A percentile compares a stretch with the other conserved stretches of the same genome.
Evolutionary conservation across 2,329 filamentous ascomycete genomes (phyloP).

Genomic region (Ascocoryne sarcoides): DNA sequence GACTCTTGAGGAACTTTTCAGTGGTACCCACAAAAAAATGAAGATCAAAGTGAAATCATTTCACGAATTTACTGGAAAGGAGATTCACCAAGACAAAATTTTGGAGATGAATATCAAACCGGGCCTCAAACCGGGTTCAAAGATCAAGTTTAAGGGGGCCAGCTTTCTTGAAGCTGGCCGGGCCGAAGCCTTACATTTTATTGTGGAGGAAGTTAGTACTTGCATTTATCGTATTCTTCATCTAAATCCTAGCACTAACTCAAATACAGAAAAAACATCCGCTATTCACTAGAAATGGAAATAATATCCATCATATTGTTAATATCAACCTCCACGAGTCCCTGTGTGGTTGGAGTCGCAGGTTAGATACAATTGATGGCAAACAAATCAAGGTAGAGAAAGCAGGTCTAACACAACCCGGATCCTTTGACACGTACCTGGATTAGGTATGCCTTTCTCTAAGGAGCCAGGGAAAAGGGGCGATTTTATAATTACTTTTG

Average conservation of each 20-base stretch:
- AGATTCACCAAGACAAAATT: neutral
- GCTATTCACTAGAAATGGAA: slow-evolving; percentile 2
- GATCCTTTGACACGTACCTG: neutral
- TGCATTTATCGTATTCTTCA: neutral
- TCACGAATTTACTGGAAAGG: neutral
- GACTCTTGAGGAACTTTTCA: slow-evolving; percentile 4
- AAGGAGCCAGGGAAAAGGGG: neutral
- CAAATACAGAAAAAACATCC: slow-evolving; percentile 1
- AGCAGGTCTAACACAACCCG: neutral
- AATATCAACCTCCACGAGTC: neutral
- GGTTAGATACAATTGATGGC: slow-evolving; percentile 1
- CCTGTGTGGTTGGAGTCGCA: neutral
- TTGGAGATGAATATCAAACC: slow-evolving; percentile 5
- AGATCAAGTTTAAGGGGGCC: slow-evolving; percentile 5
- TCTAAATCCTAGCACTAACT: neutral
- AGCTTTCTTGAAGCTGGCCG: neutral
- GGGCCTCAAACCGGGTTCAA: slow-evolving; percentile 1
- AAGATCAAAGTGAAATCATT: slow-evolving; percentile 4
- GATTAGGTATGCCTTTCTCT: slow-evolving; percentile 1
- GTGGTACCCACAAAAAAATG: slow-evolving; percentile 4
- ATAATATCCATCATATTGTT: slow-evolving; percentile 2
- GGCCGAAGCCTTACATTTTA: slow-evolving; percentile 3
- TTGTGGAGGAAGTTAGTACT: slow-evolving; percentile 6
- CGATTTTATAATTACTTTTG: neutral
- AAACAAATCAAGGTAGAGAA: slow-evolving; percentile 1